These are phyloP conservation scores for Fonsecaea nubica DNA, from an alignment of 2,329 filamentous ascomycete genomes.

Conservation along the genomic window DNA sequence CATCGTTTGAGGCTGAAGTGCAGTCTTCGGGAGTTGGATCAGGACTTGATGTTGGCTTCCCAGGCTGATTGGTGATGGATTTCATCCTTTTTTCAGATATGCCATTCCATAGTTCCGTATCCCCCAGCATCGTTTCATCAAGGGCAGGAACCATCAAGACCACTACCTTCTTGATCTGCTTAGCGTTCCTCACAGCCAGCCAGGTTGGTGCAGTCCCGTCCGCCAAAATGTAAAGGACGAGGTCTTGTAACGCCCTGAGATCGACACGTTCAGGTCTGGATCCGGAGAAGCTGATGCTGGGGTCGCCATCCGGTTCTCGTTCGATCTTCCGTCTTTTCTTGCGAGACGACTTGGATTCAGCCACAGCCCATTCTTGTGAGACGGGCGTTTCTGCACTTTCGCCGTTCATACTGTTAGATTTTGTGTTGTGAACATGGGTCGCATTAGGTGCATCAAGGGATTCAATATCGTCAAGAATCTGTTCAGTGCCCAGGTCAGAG, in stretches of 20 bases:
- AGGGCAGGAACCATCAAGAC: constrained; percentile 90
- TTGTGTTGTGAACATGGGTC: neutral
- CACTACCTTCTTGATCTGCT: constrained; percentile 74
- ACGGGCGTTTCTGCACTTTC: neutral
- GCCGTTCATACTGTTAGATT: constrained; percentile 6
- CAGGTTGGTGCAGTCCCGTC: constrained; percentile 68
- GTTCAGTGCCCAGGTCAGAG: constrained; percentile 2
- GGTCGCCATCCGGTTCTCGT: constrained; percentile 9
- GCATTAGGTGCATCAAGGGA: neutral
- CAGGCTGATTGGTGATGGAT: neutral
- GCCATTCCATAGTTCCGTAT: constrained; percentile 21
- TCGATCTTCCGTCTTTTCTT: constrained; percentile 34
- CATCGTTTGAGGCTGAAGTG: neutral
- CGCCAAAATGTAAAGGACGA: constrained; percentile 67
- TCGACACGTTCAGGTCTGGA: constrained; percentile 49
- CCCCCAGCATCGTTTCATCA: constrained; percentile 77
- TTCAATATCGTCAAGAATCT: constrained; percentile 1
- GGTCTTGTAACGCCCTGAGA: constrained; percentile 63
- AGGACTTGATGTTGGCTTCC: neutral
- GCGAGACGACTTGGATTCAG: constrained; percentile 31
- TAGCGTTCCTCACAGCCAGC: constrained; percentile 65
- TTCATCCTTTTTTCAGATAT: neutral
- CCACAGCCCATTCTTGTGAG: constrained; percentile 24
- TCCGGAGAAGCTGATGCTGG: constrained; percentile 31
- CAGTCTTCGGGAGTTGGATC: constrained; percentile 1